These are phyloP conservation scores for Gymnopilus dilepis DNA, from an alignment of 768 basidiomycete species.

Conservation along the genomic window DNA sequence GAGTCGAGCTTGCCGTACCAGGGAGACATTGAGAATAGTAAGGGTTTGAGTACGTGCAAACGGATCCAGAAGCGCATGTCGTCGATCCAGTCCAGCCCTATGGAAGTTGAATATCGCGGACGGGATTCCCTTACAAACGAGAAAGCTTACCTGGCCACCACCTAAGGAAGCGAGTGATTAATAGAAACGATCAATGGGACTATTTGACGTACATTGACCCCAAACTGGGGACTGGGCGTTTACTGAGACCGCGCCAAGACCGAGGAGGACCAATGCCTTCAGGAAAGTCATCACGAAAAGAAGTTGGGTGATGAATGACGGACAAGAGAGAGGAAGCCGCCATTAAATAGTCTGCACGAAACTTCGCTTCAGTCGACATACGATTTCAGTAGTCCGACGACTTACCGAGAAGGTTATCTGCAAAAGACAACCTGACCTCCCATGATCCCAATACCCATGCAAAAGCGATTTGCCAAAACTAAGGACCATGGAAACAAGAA, in stretches of 20 bases:
- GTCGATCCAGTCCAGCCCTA: conserved; percentile 22
- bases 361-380: not conserved
- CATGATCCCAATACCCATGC: not conserved
- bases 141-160: conserved; percentile 17
- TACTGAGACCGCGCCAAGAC: conserved; percentile 7
- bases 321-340: not conserved
- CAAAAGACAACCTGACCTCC: not conserved
- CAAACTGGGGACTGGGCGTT: conserved; percentile 14
- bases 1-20: conserved; percentile 12
- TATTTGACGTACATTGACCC: conserved; percentile 15
- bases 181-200: not conserved
- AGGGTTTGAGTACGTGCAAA: conserved; percentile 18
- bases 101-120: not conserved
- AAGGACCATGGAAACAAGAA: not conserved
- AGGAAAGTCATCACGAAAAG: conserved; percentile 10
- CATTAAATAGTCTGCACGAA: conserved; percentile 9
- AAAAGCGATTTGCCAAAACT: conserved; percentile 6
- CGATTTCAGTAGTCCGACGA: conserved; percentile 9
- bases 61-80: conserved; percentile 19
- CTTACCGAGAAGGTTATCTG: conserved; percentile 8
- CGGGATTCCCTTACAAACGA: not conserved
- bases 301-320: not conserved
- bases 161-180: not conserved
- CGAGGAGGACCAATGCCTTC: conserved; percentile 13
- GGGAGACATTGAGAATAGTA: conserved; percentile 25